Percentiles rank a stretch among this genome's conserved stretches.
Evolutionary conservation across 2,329 filamentous ascomycete species (phyloP).

Genomic region (Penicillium sp.): DNA sequence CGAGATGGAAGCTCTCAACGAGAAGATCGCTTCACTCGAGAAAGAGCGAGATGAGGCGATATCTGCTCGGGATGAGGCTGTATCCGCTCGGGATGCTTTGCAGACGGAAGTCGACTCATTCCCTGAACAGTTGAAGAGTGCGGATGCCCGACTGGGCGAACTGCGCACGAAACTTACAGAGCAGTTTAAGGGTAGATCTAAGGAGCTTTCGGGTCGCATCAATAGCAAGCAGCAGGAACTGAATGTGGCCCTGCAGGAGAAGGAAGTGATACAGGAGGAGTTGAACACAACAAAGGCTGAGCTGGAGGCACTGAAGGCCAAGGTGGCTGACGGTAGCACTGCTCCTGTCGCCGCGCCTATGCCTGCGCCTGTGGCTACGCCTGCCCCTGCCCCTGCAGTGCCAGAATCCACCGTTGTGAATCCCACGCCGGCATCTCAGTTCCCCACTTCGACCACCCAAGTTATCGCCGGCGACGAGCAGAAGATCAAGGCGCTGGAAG

Average conservation of each 20-base stretch:
- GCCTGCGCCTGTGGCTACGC: slow-evolving; percentile 30
- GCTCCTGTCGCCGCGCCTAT: slow-evolving; percentile 24
- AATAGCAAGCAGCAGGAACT: slow-evolving; percentile 50
- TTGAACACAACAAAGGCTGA: slow-evolving; percentile 60
- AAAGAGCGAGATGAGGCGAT: slow-evolving; percentile 63
- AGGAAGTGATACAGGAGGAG: slow-evolving; percentile 63
- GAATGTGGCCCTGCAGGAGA: slow-evolving; percentile 55
- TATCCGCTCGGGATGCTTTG: slow-evolving; percentile 49
- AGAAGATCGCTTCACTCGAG: slow-evolving; percentile 64
- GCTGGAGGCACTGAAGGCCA: slow-evolving; percentile 46
- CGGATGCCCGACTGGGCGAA: slow-evolving; percentile 50
- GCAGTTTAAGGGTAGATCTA: slow-evolving; percentile 53
- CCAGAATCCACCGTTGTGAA: slow-evolving; percentile 44
- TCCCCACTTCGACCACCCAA: slow-evolving; percentile 26
- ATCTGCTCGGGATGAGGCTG: slow-evolving; percentile 58
- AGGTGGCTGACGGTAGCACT: slow-evolving; percentile 46
- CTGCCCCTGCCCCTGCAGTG: slow-evolving; percentile 18
- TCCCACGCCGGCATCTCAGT: slow-evolving; percentile 30
- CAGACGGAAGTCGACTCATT: slow-evolving; percentile 48
- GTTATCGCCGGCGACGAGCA: slow-evolving; percentile 44
- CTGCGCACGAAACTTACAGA: slow-evolving; percentile 45
- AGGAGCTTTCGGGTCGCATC: slow-evolving; percentile 63
- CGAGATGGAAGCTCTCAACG: slow-evolving; percentile 84
- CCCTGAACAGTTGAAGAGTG: slow-evolving; percentile 46
- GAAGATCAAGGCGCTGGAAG: slow-evolving; percentile 59